These are phyloP conservation scores for Vitis hybrid DNA, from an alignment of 177 flowering plant species.

Conservation along the genomic window DNA sequence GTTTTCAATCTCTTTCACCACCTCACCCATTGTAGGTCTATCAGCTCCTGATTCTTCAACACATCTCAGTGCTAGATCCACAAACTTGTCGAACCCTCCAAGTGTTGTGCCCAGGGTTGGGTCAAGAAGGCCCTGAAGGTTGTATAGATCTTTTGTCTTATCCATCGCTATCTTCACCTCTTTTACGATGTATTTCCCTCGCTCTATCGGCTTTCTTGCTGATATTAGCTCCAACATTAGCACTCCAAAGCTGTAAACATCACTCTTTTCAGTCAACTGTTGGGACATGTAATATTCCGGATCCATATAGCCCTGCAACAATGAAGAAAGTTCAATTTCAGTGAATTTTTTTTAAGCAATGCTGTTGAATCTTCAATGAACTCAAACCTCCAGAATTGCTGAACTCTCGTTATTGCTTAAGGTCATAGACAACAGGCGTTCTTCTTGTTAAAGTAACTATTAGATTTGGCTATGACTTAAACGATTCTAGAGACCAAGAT, in stretches of 20 bases:
- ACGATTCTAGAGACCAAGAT: no score
- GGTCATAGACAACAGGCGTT: no score
- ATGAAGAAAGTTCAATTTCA: not conserved
- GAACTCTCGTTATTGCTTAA: not conserved
- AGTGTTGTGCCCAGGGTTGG: constrained; percentile 27
- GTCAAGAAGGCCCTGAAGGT: constrained; percentile 44
- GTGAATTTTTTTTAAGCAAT: no score
- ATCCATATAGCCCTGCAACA: constrained; percentile 38
- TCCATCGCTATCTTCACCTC: constrained; percentile 39
- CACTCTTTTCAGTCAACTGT: constrained; percentile 61
- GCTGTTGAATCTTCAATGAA: not conserved
- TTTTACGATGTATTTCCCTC: constrained; percentile 52
- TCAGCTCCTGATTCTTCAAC: constrained; percentile 47
- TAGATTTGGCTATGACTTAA: no score
- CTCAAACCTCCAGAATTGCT: not conserved
- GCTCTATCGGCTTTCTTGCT: constrained; percentile 47
- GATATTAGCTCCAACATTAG: constrained; percentile 51
- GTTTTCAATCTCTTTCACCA: constrained; percentile 61
- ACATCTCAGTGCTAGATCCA: constrained; percentile 59
- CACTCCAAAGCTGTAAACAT: constrained; percentile 67
- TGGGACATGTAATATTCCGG: constrained; percentile 74
- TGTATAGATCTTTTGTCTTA: constrained; percentile 25
- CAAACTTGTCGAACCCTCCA: constrained; percentile 39
- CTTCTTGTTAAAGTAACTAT: no score
- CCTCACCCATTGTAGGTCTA: constrained; percentile 63